phyloP scores from a whole-genome alignment of 2,329 filamentous ascomycete genomes.

The Sordariomycetes sp. region DNA sequence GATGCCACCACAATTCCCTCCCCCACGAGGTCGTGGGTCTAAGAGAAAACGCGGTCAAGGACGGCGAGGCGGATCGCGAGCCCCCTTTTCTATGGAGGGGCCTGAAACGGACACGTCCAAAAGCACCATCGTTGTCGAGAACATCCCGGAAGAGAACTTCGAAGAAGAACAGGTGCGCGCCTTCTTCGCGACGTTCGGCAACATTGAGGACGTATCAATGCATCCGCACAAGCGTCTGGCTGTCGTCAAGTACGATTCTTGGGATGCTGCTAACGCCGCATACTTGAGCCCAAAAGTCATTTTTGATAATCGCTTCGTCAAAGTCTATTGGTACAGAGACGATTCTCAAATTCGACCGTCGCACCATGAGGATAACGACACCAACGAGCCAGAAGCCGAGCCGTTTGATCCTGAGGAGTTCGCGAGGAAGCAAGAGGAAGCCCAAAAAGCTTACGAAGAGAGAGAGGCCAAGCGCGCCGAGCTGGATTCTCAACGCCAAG shows the following conservation, averaged over 20 bases:
- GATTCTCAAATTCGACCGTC: slow-evolving; percentile 27
- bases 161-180: slow-evolving; percentile 53
- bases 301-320: slow-evolving; percentile 80
- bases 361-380: slow-evolving; percentile 10
- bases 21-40: too few relatives aligned
- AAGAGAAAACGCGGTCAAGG: too few relatives aligned
- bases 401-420: slow-evolving; percentile 60
- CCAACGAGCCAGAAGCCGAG: slow-evolving; percentile 19
- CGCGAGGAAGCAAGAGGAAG: slow-evolving; percentile 58
- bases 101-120: slow-evolving; percentile 53
- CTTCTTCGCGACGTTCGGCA: slow-evolving; percentile 68
- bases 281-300: slow-evolving; percentile 72
- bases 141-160: slow-evolving; percentile 65
- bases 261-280: slow-evolving; percentile 58
- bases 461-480: slow-evolving; percentile 54
- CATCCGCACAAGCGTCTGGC: slow-evolving; percentile 59
- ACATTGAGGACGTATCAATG: slow-evolving; percentile 54
- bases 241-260: slow-evolving; percentile 58
- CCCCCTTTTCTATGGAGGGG: slow-evolving; percentile 56
- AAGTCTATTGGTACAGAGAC: slow-evolving; percentile 68
- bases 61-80: slow-evolving; percentile 28
- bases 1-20: too few relatives aligned
- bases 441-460: slow-evolving; percentile 60
- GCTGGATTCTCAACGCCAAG: slow-evolving; percentile 50
- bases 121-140: slow-evolving; percentile 65